Conservation (phyloP, 345 rosid genomes). For the Ricinus communis region DNA sequence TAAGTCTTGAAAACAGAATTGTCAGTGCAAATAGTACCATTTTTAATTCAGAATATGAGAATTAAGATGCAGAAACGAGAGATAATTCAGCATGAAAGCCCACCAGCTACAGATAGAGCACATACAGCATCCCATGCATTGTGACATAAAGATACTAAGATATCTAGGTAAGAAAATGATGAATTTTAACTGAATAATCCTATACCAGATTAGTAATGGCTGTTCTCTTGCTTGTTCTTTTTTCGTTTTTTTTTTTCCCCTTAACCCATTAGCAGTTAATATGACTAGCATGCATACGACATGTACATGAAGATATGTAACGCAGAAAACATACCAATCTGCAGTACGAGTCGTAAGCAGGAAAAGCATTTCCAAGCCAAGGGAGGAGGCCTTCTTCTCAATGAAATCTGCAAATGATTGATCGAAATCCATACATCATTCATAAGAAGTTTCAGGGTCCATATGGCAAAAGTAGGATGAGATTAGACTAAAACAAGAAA, state of each 20-base stretch:
- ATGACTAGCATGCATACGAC: background rate
- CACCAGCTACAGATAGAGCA: no score
- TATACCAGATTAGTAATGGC: background rate
- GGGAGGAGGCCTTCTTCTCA: slow-evolving; percentile 78
- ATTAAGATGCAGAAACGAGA: no score
- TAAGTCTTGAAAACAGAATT: no score
- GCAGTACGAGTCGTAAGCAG: slow-evolving; percentile 88
- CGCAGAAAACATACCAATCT: slow-evolving; percentile 62
- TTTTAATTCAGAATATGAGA: no score
- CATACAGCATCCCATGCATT: background rate
- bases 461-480: background rate
- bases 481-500: background rate
- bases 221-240: no score
- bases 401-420: slow-evolving; percentile 58
- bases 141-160: background rate
- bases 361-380: slow-evolving; percentile 73
- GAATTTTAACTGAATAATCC: background rate
- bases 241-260: background rate
- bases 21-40: no score
- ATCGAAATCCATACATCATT: slow-evolving; percentile 8
- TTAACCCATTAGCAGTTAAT: background rate
- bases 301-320: background rate
- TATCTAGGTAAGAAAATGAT: background rate
- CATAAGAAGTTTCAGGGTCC: background rate
- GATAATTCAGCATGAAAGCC: no score